These are phyloP conservation scores for bread wheat (Triticum aestivum) DNA, from an alignment of 176 grass and related monocot species.

Conservation along the genomic window DNA sequence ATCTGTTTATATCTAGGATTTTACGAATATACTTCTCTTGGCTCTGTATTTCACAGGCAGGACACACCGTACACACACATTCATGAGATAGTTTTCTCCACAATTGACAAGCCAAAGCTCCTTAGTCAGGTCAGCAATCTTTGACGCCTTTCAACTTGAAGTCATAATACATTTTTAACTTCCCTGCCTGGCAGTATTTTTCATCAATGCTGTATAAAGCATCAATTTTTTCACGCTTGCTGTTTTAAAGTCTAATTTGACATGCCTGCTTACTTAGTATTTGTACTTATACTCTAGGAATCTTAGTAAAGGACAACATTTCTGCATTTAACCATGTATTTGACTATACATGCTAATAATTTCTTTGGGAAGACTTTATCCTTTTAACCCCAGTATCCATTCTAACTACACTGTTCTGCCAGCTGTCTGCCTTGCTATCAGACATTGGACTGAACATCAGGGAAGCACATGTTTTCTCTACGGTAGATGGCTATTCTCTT, in stretches of 20 bases:
- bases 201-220: constrained; percentile 7
- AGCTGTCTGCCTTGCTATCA: constrained; percentile 92
- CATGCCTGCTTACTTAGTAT: constrained; percentile 21
- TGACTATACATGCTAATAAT: constrained; percentile 12
- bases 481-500: constrained; percentile 86
- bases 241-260: constrained; percentile 26
- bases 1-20: constrained; percentile 19
- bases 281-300: constrained; percentile 12
- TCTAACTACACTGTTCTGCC: constrained; percentile 47
- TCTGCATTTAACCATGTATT: constrained; percentile 21
- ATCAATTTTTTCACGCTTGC: neutral
- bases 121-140: constrained; percentile 81
- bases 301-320: constrained; percentile 18
- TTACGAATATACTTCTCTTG: constrained; percentile 6
- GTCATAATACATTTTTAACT: constrained; percentile 20
- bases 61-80: constrained; percentile 56
- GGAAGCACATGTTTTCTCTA: constrained; percentile 98
- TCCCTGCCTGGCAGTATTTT: constrained; percentile 18
- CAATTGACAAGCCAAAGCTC: constrained; percentile 93
- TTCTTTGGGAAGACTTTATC: constrained; percentile 14
- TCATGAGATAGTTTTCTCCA: constrained; percentile 97
- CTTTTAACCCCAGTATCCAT: constrained; percentile 15
- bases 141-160: constrained; percentile 23
- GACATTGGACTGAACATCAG: constrained; percentile 98
- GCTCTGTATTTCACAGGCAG: constrained; percentile 53